These are phyloP conservation scores for Paecilomyces sp. DNA, from an alignment of 2,329 filamentous ascomycete species.

Conservation along the genomic window DNA sequence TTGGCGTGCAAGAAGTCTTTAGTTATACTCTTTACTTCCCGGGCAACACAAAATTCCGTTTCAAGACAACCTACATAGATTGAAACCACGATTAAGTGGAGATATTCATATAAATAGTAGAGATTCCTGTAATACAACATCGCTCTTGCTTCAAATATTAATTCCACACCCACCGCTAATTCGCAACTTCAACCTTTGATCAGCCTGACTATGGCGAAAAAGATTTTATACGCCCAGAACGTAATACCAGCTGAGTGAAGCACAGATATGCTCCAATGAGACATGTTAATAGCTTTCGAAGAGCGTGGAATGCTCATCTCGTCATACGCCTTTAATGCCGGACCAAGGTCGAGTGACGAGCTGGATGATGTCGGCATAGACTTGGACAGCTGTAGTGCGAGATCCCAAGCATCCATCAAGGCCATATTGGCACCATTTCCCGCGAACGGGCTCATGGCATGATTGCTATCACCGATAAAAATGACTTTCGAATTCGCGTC, in stretches of 20 bases:
- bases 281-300: conserved; percentile 2
- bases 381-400: conserved; percentile 34
- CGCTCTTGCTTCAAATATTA: no score
- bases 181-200: no score
- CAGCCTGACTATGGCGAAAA: not conserved
- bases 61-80: no score
- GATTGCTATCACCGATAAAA: conserved; percentile 46
- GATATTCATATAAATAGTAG: no score
- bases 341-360: not conserved
- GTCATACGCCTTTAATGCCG: conserved; percentile 30
- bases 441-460: conserved; percentile 44
- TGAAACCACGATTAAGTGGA: no score
- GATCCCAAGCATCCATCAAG: conserved; percentile 41
- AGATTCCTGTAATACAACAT: no score
- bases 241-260: conserved; percentile 4
- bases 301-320: conserved; percentile 25
- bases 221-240: conserved; percentile 1
- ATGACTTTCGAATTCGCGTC: conserved; percentile 22
- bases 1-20: no score
- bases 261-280: conserved; percentile 7
- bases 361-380: conserved; percentile 11
- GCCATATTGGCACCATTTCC: conserved; percentile 45
- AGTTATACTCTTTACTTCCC: no score
- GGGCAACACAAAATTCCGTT: no score
- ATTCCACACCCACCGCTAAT: no score